These are phyloP conservation scores for Apostasia ramifera DNA, from an alignment of 106 monocot genomes.

Conservation along the genomic window DNA sequence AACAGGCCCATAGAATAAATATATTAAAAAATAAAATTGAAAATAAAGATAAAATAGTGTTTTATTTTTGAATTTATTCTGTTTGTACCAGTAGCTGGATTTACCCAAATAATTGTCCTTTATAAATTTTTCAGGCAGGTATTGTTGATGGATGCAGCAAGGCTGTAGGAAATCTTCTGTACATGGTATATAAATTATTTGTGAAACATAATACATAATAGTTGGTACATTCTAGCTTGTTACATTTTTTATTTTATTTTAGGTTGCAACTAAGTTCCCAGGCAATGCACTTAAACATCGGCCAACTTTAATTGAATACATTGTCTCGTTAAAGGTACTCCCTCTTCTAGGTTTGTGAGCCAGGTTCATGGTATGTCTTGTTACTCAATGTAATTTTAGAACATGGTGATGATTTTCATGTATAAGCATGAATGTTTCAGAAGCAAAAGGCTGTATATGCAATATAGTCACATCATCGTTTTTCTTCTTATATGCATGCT, in stretches of 20 bases:
- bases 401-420: no score
- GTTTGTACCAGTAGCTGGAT: no score
- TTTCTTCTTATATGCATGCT: not conserved
- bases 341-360: not conserved
- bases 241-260: constrained; percentile 1
- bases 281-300: constrained; percentile 78
- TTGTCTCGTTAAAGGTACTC: constrained; percentile 64
- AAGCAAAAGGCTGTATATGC: not conserved
- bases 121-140: constrained; percentile 37
- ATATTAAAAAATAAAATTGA: no score
- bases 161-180: constrained; percentile 77
- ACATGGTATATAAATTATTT: constrained; percentile 40
- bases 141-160: constrained; percentile 66
- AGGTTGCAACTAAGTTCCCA: constrained; percentile 88
- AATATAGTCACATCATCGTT: not conserved
- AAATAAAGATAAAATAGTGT: no score
- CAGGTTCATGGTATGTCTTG: not conserved
- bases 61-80: no score
- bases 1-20: no score
- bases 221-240: not conserved
- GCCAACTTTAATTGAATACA: constrained; percentile 53
- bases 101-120: no score
- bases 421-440: no score
- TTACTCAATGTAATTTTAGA: not conserved
- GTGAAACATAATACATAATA: not conserved